Conservation (phyloP, 352 stramenopile genomes). For the Phytophthora tubulina region DNA sequence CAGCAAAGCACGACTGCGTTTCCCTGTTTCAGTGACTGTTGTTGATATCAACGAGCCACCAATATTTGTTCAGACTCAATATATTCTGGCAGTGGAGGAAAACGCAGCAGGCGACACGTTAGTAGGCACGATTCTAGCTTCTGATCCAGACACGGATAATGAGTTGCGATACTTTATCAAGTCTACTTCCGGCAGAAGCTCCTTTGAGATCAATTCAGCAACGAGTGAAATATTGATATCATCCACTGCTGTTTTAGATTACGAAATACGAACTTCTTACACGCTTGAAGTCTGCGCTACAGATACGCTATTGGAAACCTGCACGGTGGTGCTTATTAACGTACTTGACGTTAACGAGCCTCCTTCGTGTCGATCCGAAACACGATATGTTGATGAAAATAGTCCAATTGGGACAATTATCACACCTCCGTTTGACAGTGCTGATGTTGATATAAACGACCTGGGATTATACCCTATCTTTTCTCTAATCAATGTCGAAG, state of each 20-base stretch:
- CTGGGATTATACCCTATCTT: not conserved
- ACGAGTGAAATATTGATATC: constrained; percentile 17
- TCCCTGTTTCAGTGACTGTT: constrained; percentile 19
- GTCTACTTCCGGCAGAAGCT: not conserved
- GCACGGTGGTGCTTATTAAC: constrained; percentile 8
- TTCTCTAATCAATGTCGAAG: constrained; percentile 16
- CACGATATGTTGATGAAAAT: constrained; percentile 33
- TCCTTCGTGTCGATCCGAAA: constrained; percentile 25
- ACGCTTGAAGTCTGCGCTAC: constrained; percentile 24
- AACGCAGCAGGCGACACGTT: constrained; percentile 11
- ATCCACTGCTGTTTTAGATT: constrained; percentile 16
- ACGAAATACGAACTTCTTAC: constrained; percentile 22
- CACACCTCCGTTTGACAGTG: constrained; percentile 15
- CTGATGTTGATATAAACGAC: constrained; percentile 26
- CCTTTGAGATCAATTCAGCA: constrained; percentile 19
- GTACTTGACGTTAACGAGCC: constrained; percentile 37
- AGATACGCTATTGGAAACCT: constrained; percentile 17
- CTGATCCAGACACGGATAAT: constrained; percentile 26
- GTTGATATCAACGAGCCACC: constrained; percentile 37
- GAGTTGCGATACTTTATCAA: constrained; percentile 19
- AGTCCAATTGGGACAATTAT: constrained; percentile 25
- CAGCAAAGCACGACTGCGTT: constrained; percentile 4
- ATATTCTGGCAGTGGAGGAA: constrained; percentile 21
- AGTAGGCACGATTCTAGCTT: constrained; percentile 21
- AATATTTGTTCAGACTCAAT: constrained; percentile 21